Base-by-base conservation (phyloP, 2,329 filamentous ascomycete genomes). In the Fusarium sp. region DNA sequence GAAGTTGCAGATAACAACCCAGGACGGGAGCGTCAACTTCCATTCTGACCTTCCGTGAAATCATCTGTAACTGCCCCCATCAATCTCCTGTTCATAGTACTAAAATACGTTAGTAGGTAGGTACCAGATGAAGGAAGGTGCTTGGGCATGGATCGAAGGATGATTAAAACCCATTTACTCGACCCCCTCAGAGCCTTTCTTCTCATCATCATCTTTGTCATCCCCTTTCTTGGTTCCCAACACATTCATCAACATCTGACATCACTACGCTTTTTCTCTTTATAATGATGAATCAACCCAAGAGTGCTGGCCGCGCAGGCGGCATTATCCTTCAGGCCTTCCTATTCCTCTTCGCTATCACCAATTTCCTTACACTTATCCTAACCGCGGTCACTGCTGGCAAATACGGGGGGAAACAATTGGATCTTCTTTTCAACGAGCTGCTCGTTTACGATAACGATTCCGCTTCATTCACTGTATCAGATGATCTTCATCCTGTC, bases 301-400 rank as follows among this genome's bases (percentile, higher is more conserved):
- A 45, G 36, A 33, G 20, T n/a, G 57, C 35, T 52, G 63, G 63
- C 33, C 55, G 51, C 14, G 22, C 65, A 39, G 38, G 51, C 64
- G 72, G 66, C 35, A 12, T 45, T 17, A 11, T 73, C 31, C 72
- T 80, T 49, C 41, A 56, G 11, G 15, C 45, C 4, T 66, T 77
- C 14, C 57, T 80, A 14, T 51, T 38, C 44, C n/a, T 77, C 55
- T 79, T 79, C 49, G 52, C 38, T 42, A 1, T 78, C 14, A 51
- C 56, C 51, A 79, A 76, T 59, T 56, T 79, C 20, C 15, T 72
- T 41, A 75, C 80, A 45, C 54, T 75, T 60, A 38, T 76, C 36
- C 45, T 79, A 38, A 58, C 71, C 15, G 26, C 66, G 12, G 28
- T 73, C 24, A 49, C 75, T 42, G 60, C 75, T 20, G n/a, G 35